A percentile compares a stretch with the other conserved stretches of the same genome.
Conservation (phyloP, 75 land plant genomes). For the Cupressus sempervirens region DNA sequence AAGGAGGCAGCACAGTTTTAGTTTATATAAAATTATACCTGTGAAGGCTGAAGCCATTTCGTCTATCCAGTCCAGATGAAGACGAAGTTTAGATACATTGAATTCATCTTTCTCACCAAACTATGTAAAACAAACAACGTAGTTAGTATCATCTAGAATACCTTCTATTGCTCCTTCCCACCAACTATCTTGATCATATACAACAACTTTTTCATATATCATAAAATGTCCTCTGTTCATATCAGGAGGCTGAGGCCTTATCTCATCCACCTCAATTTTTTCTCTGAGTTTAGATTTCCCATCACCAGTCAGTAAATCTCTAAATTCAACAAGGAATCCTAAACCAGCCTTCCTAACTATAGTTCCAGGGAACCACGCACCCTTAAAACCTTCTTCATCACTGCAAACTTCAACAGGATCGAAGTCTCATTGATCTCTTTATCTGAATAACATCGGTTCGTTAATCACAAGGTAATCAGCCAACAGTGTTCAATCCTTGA, state of each 20-base stretch:
- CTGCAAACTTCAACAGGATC: constrained; percentile 41
- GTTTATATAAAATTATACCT: constrained; percentile 19
- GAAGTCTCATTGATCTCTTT: constrained; percentile 7
- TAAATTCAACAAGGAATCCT: constrained; percentile 34
- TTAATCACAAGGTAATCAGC: too few relatives aligned
- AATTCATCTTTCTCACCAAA: constrained; percentile 32
- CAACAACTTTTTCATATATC: constrained; percentile 48
- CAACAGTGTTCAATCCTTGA: not conserved
- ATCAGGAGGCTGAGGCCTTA: constrained; percentile 51
- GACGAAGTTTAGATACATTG: constrained; percentile 29
- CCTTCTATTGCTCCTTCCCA: constrained; percentile 50
- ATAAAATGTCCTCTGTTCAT: constrained; percentile 12
- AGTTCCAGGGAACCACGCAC: constrained; percentile 44
- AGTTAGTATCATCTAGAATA: constrained; percentile 21
- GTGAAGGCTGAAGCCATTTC: constrained; percentile 42
- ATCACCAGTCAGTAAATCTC: constrained; percentile 38
- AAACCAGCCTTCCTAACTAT: constrained; percentile 19
- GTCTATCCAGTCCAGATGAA: constrained; percentile 50
- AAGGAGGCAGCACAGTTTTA: not conserved
- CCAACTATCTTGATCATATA: constrained; percentile 51
- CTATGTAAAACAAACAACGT: constrained; percentile 37
- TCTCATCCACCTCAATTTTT: constrained; percentile 21
- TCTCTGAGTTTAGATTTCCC: constrained; percentile 33
- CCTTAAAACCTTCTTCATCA: constrained; percentile 58
- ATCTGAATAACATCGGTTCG: not conserved